Base-by-base conservation (phyloP, 1,284 basidiomycete genomes). In the Coniferiporia sulphurascens region DNA sequence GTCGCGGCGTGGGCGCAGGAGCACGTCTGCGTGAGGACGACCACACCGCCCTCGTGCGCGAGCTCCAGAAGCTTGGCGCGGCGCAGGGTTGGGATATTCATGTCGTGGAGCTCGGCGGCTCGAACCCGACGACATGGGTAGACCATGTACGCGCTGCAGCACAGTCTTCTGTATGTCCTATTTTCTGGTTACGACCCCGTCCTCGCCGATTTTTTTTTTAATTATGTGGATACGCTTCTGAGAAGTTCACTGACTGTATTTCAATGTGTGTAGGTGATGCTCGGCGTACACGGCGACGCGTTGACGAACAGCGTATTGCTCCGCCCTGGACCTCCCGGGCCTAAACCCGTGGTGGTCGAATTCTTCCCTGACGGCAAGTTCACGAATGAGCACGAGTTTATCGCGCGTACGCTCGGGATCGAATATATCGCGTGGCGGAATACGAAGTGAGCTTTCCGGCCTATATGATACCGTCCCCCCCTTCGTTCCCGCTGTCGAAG, bases 351-450 rank as follows among this genome's bases (percentile, higher is more conserved):
- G 3, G 27, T 44, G 2, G 84, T 95, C 75, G 93, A 95, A 72
- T 80, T 95, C 69, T 94, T 93, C 75, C 87, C 85, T 15, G 72
- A 81, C 34, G 79, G 80, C 3, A 80, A 79, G n/a, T 94, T 91
- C 69, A 78, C 81, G n/a, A 79, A 79, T 52, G 89, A 93, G 67
- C 82, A 84, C 65, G 83, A 87, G 68, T 68, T 79, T 50, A 76
- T 85, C n/a, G 76, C 84, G 8, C 75, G 78, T 21, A 83, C 86
- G 0, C 72, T 93, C 41, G 85, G 84, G 1, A 80, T 91, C 62
- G 78, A 80, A 48, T 94, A 92, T 67, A 74, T 88, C 44, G 88
- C 89, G 22, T 93, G 89, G 90, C 81, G 81, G 70, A 77, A 82
- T 52, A 76, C 79, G 58, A 77, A 73, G 82, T 89, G 66, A 61